Base-by-base conservation (phyloP, 805 yeast species). In the Candida nonsorbophila region DNA sequence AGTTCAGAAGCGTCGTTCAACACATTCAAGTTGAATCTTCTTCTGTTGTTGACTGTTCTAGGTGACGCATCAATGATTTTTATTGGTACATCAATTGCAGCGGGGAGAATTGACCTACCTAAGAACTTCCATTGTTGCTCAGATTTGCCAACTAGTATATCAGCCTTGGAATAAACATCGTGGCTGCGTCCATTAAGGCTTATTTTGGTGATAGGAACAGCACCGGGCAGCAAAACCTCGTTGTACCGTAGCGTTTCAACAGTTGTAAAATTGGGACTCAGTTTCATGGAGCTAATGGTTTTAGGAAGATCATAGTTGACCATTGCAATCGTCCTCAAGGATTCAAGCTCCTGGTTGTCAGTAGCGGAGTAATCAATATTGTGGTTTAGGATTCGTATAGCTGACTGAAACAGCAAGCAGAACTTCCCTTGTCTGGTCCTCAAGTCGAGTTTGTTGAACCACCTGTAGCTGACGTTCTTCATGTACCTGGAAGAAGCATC, bases 401-500 rank as follows among this genome's bases (percentile, higher is more conserved):
- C 25, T 2, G 62, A 34, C 28, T 44, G 49, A 20, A 49, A 43
- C 11, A 56, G 34, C 12, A 55, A 33, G 10, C 49, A 36, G 6
- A 52, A 31, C 20, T 49, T 34, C 2, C 61, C 60, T 2, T 27
- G 15, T 14, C 51, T 54, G 3, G 57, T 51, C 16, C 60, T 28
- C 10, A 56, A 37, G 33, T 56, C 61, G 21, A 55, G 30, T 17
- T 33, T 39, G 8, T 42, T 32, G 28, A 55, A 56, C 45, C 49
- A 55, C 13, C 64, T 28, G 29, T 55, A 54, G 6, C 52, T 30
- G 5, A 57, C 45, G 31, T 55, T 44, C 3, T 33, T 39, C 60
- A 55, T 55, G 28, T 58, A 58, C 24, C 64, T 33, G 3, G 61
- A 34, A 20, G 55, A 47, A 1, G 53, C 56, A 27, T 57, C 63